phyloP scores from a whole-genome alignment of 345 rosid species.

The Arabidopsis thaliana region TAIR10.1 NC_003074.8:9339001-9339500 shows the following conservation, averaged over 20 bases:
- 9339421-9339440: too few relatives aligned
- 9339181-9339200: background rate
- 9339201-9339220: background rate
- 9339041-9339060: constrained; percentile 29
- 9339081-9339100: background rate
- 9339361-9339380: background rate
- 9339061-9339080: constrained; percentile 22
- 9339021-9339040: constrained; percentile 17
- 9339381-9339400: too few relatives aligned
- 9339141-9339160: background rate
- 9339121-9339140: constrained; percentile 13
- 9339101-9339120: constrained; percentile 34
- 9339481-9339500: too few relatives aligned
- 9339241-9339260: constrained; percentile 17
- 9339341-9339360: background rate
- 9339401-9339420: too few relatives aligned
- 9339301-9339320: background rate
- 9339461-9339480: too few relatives aligned
- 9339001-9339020: constrained; percentile 35
- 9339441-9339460: too few relatives aligned
- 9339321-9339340: background rate
- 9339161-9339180: background rate
- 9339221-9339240: constrained; percentile 12
- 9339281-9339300: too few relatives aligned
- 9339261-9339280: background rate